These are phyloP conservation scores for Bryoglossum gracile DNA, from an alignment of 495 filamentous ascomycete genomes.

Conservation along the genomic window DNA sequence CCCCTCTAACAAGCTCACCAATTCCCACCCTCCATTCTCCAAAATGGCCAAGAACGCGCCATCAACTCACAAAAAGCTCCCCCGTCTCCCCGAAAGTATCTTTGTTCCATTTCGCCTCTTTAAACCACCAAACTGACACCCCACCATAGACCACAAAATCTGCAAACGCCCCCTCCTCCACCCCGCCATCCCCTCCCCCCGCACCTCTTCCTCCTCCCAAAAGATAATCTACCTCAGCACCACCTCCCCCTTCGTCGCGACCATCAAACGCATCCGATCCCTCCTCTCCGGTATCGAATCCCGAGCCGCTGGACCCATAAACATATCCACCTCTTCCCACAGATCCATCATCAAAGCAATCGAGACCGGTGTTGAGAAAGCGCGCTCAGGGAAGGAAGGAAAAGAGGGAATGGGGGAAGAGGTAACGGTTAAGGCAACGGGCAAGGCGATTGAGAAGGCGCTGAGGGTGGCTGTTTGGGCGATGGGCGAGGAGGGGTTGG, in stretches of 20 bases:
- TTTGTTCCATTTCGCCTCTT: conserved; percentile 3
- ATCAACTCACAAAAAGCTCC: conserved; percentile 11
- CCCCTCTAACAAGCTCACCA: too few relatives aligned
- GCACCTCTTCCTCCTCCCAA: conserved; percentile 37
- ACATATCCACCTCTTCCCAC: neutral
- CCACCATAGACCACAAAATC: conserved; percentile 38
- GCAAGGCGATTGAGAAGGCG: conserved; percentile 68
- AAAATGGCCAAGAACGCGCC: too few relatives aligned
- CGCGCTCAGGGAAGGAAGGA: conserved; percentile 1
- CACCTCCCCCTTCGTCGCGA: conserved; percentile 69
- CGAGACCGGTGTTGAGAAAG: conserved; percentile 17
- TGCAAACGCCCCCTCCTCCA: conserved; percentile 67
- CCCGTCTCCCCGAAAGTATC: conserved; percentile 14
- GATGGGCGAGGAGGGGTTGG: conserved; percentile 48
- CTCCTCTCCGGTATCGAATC: conserved; percentile 59
- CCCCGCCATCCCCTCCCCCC: conserved; percentile 53
- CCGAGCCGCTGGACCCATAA: conserved; percentile 35
- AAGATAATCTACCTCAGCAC: conserved; percentile 77
- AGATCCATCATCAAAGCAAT: conserved; percentile 9
- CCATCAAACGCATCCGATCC: conserved; percentile 71
- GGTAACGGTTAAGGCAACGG: conserved; percentile 71
- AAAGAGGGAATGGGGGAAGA: conserved; percentile 36
- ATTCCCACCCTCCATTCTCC: too few relatives aligned
- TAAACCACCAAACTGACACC: conserved; percentile 13
- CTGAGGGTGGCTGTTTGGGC: conserved; percentile 58